These are phyloP conservation scores for Chenopodium formosanum DNA, from an alignment of 148 eudicot genomes.

Conservation along the genomic window DNA sequence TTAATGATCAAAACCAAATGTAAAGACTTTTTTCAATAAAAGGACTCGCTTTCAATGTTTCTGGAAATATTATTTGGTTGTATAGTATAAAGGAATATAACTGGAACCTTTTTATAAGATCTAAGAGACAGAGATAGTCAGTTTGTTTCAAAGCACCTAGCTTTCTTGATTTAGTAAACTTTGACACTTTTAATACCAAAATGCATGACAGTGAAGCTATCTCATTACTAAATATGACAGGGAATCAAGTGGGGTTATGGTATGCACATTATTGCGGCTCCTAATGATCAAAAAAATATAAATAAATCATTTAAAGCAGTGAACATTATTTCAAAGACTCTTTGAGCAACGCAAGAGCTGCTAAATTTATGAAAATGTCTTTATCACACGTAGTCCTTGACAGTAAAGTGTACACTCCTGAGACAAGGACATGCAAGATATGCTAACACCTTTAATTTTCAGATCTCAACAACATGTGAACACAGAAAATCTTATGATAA, in stretches of 20 bases:
- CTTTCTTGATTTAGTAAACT: constrained; percentile 31
- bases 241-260: constrained; percentile 31
- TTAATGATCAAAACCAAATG: too few species aligned
- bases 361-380: constrained; percentile 7
- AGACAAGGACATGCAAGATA: constrained; percentile 11
- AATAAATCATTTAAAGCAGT: constrained; percentile 10
- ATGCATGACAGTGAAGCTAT: constrained; percentile 34
- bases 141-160: constrained; percentile 17
- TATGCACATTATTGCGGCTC: constrained; percentile 21
- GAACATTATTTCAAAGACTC: constrained; percentile 21
- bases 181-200: constrained; percentile 26
- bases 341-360: constrained; percentile 27
- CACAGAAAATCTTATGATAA: background rate
- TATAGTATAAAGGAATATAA: background rate
- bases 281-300: background rate
- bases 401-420: constrained; percentile 6
- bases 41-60: background rate
- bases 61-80: background rate
- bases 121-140: constrained; percentile 35
- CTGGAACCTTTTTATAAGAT: constrained; percentile 18
- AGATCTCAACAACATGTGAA: background rate
- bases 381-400: constrained; percentile 20
- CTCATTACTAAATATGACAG: constrained; percentile 8
- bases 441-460: constrained; percentile 6
- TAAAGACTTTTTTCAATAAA: too few species aligned